These are phyloP conservation scores for Zygoascus bituminiphila DNA, from an alignment of 805 yeast species.

Conservation along the genomic window DNA sequence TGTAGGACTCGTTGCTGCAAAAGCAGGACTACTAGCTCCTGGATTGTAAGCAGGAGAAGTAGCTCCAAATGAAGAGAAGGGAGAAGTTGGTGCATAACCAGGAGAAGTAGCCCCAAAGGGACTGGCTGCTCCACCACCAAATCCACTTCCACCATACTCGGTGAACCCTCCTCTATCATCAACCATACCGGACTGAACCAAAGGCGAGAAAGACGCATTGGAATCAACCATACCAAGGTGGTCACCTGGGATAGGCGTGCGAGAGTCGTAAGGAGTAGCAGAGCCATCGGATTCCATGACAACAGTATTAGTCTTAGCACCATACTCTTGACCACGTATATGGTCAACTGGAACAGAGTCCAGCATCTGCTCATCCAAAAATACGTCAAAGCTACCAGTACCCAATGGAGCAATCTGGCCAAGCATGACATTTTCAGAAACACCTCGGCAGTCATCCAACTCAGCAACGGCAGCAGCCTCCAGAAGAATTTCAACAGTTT, in stretches of 20 bases:
- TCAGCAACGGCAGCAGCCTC: conserved; percentile 99
- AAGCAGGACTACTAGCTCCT: conserved; percentile 52
- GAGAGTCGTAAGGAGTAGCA: conserved; percentile 81
- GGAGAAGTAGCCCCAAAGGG: conserved; percentile 53
- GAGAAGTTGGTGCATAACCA: conserved; percentile 67
- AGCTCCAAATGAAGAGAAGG: conserved; percentile 52
- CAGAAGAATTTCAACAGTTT: conserved; percentile 92
- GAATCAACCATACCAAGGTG: conserved; percentile 42
- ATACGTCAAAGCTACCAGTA: conserved; percentile 94
- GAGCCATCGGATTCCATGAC: conserved; percentile 91
- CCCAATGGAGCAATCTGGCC: conserved; percentile 99
- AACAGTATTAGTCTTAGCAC: conserved; percentile 53
- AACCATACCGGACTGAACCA: conserved; percentile 74
- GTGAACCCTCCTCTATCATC: conserved; percentile 83
- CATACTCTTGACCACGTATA: conserved; percentile 34
- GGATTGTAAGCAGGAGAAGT: conserved; percentile 44
- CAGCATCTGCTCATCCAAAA: conserved; percentile 84
- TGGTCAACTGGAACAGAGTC: conserved; percentile 50
- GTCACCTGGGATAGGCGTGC: conserved; percentile 38
- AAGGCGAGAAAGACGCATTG: conserved; percentile 75
- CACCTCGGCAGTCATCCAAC: conserved; percentile 96
- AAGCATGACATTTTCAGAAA: conserved; percentile 92
- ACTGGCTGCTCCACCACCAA: conserved; percentile 38
- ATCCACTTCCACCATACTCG: conserved; percentile 66
- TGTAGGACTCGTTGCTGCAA: conserved; percentile 59